A percentile compares a stretch with the other conserved stretches of the same genome.
Evolutionary conservation across 1,284 basidiomycete species (phyloP).

Genomic region (Ustilago hordei): DNA sequence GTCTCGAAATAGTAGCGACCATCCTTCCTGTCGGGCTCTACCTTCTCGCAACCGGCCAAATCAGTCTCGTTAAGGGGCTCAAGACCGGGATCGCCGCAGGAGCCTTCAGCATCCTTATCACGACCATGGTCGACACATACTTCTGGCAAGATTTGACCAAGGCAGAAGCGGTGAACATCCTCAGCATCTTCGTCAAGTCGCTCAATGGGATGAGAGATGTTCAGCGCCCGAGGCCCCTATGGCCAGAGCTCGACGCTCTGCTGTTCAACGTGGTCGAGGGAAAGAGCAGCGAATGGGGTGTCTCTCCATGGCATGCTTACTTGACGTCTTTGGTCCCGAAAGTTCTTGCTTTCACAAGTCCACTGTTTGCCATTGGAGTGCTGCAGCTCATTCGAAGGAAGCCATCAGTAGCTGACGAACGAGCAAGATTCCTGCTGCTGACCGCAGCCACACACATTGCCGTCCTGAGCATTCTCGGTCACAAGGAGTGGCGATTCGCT

Average conservation of each 20-base stretch:
- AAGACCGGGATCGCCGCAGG: conserved; percentile 27
- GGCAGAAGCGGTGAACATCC: not conserved
- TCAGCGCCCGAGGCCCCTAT: conserved; percentile 71
- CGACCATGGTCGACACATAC: conserved; percentile 80
- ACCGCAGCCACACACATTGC: conserved; percentile 74
- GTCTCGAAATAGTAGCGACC: conserved; percentile 78
- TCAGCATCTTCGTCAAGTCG: not conserved
- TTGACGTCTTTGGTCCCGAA: conserved; percentile 80
- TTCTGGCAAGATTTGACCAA: conserved; percentile 76
- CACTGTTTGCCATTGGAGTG: conserved; percentile 75
- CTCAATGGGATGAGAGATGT: not conserved
- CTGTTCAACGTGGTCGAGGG: conserved; percentile 90
- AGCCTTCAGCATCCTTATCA: conserved; percentile 23
- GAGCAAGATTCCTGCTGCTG: conserved; percentile 31
- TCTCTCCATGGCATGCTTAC: conserved; percentile 81
- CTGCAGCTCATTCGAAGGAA: conserved; percentile 49
- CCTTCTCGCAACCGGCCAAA: conserved; percentile 23
- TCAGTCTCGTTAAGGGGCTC: conserved; percentile 22
- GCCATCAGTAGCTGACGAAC: not conserved
- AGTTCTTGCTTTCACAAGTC: conserved; percentile 76
- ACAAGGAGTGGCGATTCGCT: conserved; percentile 91
- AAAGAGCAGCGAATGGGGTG: conserved; percentile 91
- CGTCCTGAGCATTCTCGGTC: conserved; percentile 79
- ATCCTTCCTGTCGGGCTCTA: conserved; percentile 56
- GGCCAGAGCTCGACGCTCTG: conserved; percentile 86